These are phyloP conservation scores for Cladophialophora yegresii DNA, from an alignment of 2,329 filamentous ascomycete genomes.

Conservation along the genomic window DNA sequence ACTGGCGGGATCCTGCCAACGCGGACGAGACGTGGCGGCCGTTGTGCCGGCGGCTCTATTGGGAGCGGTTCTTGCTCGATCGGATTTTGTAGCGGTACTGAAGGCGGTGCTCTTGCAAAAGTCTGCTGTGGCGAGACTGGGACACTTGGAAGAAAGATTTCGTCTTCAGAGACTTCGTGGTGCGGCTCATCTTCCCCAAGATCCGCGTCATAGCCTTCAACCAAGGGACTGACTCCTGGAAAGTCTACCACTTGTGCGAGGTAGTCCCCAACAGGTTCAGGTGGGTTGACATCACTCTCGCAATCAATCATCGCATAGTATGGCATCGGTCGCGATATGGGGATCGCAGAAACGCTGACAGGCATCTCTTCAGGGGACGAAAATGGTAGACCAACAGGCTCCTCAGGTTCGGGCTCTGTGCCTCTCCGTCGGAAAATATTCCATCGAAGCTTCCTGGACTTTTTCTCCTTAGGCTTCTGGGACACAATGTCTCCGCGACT, in stretches of 20 bases:
- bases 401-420: constrained; percentile 16
- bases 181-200: constrained; percentile 36
- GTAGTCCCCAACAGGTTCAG: constrained; percentile 52
- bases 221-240: constrained; percentile 22
- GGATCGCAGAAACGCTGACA: constrained; percentile 45
- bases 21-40: constrained; percentile 52
- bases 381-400: constrained; percentile 34
- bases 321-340: constrained; percentile 51
- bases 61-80: constrained; percentile 10
- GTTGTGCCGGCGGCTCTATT: constrained; percentile 17
- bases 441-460: constrained; percentile 48
- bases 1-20: constrained; percentile 86
- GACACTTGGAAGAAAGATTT: constrained; percentile 18
- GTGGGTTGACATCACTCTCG: constrained; percentile 43
- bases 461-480: constrained; percentile 29
- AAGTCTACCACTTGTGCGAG: constrained; percentile 45
- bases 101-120: constrained; percentile 18
- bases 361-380: constrained; percentile 41
- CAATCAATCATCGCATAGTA: constrained; percentile 62
- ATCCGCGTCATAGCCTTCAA: constrained; percentile 26
- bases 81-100: constrained; percentile 20
- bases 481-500: constrained; percentile 21
- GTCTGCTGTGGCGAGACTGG: constrained; percentile 20
- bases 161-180: constrained; percentile 9
- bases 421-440: constrained; percentile 59